Percentiles rank a stretch among this genome's conserved stretches.
Conservation (phyloP, 805 yeast species). For the Candida gorgasii region DNA sequence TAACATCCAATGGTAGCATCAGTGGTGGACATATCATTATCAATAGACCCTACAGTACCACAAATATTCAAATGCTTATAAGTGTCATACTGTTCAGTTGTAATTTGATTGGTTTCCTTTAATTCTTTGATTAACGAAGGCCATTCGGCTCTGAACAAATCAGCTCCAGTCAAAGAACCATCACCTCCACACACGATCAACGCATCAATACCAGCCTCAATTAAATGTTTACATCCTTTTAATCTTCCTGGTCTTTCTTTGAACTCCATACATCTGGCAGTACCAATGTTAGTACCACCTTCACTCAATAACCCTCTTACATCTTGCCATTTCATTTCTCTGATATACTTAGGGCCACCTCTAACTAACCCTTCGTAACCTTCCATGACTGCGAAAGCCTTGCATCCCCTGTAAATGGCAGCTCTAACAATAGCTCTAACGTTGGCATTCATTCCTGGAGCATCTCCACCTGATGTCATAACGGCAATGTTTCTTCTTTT, state of each 20-base stretch:
- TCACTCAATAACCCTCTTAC: constrained; percentile 90
- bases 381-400: constrained; percentile 87
- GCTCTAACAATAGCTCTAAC: constrained; percentile 95
- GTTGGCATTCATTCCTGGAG: constrained; percentile 97
- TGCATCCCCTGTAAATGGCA: constrained; percentile 84
- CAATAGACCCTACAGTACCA: constrained; percentile 96
- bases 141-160: constrained; percentile 92
- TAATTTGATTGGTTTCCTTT: constrained; percentile 52
- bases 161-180: constrained; percentile 98
- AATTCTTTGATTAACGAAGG: constrained; percentile 81
- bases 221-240: constrained; percentile 79
- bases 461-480: constrained; percentile 98
- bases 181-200: constrained; percentile 98
- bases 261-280: constrained; percentile 89
- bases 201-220: constrained; percentile 88
- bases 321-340: constrained; percentile 86
- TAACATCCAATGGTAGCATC: constrained; percentile 97
- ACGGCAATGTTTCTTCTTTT: constrained; percentile 72
- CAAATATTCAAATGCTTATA: constrained; percentile 79
- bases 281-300: constrained; percentile 96
- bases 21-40: constrained; percentile 96
- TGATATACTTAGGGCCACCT: constrained; percentile 75
- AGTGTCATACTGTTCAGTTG: constrained; percentile 57
- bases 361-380: constrained; percentile 92
- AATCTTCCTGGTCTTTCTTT: constrained; percentile 84